Conservation (phyloP, 495 filamentous ascomycete genomes). For the Neurospora sp. region DNA sequence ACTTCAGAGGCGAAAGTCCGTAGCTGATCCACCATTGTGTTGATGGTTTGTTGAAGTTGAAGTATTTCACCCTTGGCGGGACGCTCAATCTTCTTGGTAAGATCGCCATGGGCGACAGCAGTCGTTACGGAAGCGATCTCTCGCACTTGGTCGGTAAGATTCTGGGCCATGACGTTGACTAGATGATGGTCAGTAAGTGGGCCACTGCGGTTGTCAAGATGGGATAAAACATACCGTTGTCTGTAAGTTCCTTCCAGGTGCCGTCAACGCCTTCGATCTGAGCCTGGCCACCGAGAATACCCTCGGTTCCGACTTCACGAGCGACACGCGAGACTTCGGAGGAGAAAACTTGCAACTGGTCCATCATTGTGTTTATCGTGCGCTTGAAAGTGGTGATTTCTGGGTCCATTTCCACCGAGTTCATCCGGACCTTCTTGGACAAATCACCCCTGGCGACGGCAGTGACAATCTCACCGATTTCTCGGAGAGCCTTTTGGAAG, state of each 20-base stretch:
- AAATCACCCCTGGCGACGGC: conserved; percentile 93
- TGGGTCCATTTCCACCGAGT: conserved; percentile 94
- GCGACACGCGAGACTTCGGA: conserved; percentile 95
- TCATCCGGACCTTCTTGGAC: conserved; percentile 95
- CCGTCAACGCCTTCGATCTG: conserved; percentile 90
- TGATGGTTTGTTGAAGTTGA: conserved; percentile 94
- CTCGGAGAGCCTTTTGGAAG: conserved; percentile 92
- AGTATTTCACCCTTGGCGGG: conserved; percentile 92
- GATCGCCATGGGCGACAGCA: conserved; percentile 90
- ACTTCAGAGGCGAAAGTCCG: conserved; percentile 96
- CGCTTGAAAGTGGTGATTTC: conserved; percentile 99
- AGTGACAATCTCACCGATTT: conserved; percentile 95
- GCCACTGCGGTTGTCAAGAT: background rate
- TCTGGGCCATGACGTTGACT: conserved; percentile 97
- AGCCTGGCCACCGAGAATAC: conserved; percentile 92
- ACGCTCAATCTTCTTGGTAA: conserved; percentile 92
- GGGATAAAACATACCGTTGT: conserved; percentile 56
- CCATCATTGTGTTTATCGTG: conserved; percentile 98
- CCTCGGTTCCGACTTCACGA: conserved; percentile 94
- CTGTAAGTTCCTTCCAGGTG: conserved; percentile 95
- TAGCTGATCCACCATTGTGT: conserved; percentile 98
- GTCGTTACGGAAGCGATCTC: conserved; percentile 96
- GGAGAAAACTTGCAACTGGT: conserved; percentile 94
- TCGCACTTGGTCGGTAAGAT: conserved; percentile 65
- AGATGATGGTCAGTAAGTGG: conserved; percentile 10